Base-by-base conservation (phyloP, 2,329 filamentous ascomycete genomes). In the Coniochaeta pulveracea region DNA sequence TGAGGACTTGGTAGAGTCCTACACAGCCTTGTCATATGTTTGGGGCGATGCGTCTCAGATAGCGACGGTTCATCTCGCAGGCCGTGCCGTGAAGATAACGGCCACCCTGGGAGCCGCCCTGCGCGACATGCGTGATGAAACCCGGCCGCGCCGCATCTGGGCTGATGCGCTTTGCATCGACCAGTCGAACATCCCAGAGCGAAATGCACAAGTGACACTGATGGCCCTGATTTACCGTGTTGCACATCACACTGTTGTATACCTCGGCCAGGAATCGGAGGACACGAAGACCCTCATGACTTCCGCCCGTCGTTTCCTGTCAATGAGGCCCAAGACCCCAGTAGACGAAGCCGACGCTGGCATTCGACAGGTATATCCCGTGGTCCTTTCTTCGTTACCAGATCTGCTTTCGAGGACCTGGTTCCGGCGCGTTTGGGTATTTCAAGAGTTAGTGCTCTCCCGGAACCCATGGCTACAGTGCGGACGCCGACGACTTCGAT, bases 141-240 rank as follows among this genome's bases (percentile, higher is more conserved):
- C 22, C 18, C 18, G 29, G 16, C 24, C 29, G 6, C 38, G 25
- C 9, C 34, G 33, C 19, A 30, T 37, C 15, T 41, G 40, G 40
- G 35, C 36, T 6, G 40, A 41, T 21, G 34, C 35, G 12, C 33
- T 41, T 6, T 41, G 40, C 26, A 41, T 41, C 33, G 34, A 41
- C 34, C 40, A 41, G 33, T 14, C 34, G 6, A 34, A 39, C 28
- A 17, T 37, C 4, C 18, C 26, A 5, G 40, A 41, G 30, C 37
- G 37, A 5, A 36, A 34, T 25, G 17, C 16, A 10, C 40, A 41
- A 21, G 40, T 41, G 11, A 26, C 17, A 5, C 26, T 39, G 11
- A 39, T 41, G 40, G 26, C 26, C 2, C n/a, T n/a, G 2, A 39
- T 41, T 10, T 41, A 39, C 35, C 10, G n/a, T 14, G 12, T 22